A percentile compares a stretch with the other conserved stretches of the same genome.
Conservation (phyloP, 2,329 filamentous ascomycete genomes). For the Aspergillus sp. region DNA sequence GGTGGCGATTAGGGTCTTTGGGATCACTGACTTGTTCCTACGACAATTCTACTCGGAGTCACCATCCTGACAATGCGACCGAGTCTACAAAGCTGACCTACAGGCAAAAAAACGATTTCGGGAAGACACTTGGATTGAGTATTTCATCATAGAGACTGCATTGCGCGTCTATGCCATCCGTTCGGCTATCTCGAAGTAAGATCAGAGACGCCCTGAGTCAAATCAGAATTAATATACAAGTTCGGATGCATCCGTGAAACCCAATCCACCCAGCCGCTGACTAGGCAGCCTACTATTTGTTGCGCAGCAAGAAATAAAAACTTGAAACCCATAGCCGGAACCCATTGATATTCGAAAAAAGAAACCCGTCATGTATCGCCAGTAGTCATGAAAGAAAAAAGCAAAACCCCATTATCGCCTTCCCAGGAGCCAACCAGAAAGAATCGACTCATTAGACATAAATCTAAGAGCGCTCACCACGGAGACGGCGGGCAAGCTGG, state of each 20-base stretch:
- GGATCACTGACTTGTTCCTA: too few species aligned
- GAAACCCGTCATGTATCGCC: constrained; percentile 47
- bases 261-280: constrained; percentile 29
- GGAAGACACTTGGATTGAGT: constrained; percentile 19
- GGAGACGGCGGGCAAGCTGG: constrained; percentile 91
- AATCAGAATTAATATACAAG: constrained; percentile 37
- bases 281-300: constrained; percentile 32
- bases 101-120: neutral
- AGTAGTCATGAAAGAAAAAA: constrained; percentile 39
- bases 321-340: constrained; percentile 36
- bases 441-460: constrained; percentile 27
- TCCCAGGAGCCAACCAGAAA: constrained; percentile 36
- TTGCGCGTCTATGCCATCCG: constrained; percentile 38
- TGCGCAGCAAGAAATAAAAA: constrained; percentile 29
- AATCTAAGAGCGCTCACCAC: constrained; percentile 82
- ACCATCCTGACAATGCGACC: too few species aligned
- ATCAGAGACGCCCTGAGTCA: constrained; percentile 25
- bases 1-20: too few species aligned
- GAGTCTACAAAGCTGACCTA: neutral
- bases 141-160: constrained; percentile 26
- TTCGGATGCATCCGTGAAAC: constrained; percentile 27
- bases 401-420: constrained; percentile 42
- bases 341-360: constrained; percentile 38
- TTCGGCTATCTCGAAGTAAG: constrained; percentile 26
- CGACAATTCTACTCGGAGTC: too few species aligned